A percentile compares a stretch with the other conserved stretches of the same genome.
Conservation (phyloP, 202 grass and related monocot genomes). For the Elaeis oleifera region DNA sequence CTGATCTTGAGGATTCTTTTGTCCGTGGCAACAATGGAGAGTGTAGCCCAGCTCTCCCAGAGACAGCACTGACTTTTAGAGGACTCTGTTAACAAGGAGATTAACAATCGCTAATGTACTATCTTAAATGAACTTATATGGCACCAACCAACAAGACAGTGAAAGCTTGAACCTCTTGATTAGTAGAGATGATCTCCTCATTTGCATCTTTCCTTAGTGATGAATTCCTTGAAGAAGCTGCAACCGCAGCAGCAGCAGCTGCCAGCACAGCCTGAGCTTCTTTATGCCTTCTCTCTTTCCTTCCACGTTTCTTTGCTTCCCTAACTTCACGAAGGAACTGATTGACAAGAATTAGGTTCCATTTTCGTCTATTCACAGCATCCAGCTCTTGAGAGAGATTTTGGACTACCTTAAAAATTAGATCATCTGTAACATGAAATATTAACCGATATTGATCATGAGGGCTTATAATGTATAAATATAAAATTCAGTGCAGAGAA, state of each 20-base stretch:
- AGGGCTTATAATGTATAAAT: conserved; percentile 4
- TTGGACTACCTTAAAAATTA: conserved; percentile 63
- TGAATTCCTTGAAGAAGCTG: conserved; percentile 67
- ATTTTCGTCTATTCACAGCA: conserved; percentile 65
- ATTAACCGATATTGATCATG: background rate
- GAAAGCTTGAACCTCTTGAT: conserved; percentile 50
- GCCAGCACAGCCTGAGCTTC: conserved; percentile 94
- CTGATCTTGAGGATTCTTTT: conserved; percentile 51
- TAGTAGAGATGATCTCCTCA: conserved; percentile 33
- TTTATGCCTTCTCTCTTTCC: conserved; percentile 95
- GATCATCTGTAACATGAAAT: conserved; percentile 45
- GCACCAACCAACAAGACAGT: background rate
- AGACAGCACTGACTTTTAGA: conserved; percentile 34
- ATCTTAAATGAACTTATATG: background rate
- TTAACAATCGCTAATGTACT: conserved; percentile 1
- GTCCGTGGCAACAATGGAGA: conserved; percentile 27
- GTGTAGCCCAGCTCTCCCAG: conserved; percentile 46
- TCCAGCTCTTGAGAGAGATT: conserved; percentile 68
- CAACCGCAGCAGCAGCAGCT: conserved; percentile 70
- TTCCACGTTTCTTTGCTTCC: conserved; percentile 91
- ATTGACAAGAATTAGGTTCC: conserved; percentile 84
- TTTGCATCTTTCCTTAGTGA: conserved; percentile 73
- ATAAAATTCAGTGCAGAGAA: background rate
- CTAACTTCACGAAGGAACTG: conserved; percentile 91
- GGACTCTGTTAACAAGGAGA: conserved; percentile 26